Conservation (phyloP, 2,329 filamentous ascomycete genomes). For the Neocucurbitaria cava region DNA sequence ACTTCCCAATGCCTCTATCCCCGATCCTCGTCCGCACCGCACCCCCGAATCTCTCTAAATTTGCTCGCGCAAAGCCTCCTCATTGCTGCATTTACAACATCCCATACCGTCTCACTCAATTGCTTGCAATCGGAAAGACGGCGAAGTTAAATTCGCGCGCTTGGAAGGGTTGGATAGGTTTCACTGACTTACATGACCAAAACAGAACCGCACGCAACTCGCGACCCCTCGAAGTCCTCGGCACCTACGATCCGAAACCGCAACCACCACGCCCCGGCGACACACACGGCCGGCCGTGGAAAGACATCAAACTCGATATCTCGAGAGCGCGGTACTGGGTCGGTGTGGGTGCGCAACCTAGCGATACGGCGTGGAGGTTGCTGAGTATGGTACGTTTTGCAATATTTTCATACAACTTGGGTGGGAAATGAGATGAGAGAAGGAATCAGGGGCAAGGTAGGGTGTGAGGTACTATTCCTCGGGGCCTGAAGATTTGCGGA, state of each 20-base stretch:
- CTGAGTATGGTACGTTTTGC: conserved; percentile 71
- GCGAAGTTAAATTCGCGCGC: too few species aligned
- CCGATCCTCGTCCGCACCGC: too few species aligned
- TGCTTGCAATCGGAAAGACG: too few species aligned
- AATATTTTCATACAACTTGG: not conserved
- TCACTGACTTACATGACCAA: not conserved
- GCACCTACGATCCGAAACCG: conserved; percentile 68
- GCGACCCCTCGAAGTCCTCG: conserved; percentile 90
- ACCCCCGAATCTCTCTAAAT: too few species aligned
- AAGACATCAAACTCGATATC: conserved; percentile 88
- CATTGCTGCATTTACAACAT: too few species aligned
- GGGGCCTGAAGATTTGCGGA: too few species aligned
- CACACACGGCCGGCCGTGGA: conserved; percentile 71
- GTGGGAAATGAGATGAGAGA: not conserved
- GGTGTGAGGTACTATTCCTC: too few species aligned
- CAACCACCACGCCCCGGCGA: conserved; percentile 59
- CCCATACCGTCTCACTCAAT: too few species aligned
- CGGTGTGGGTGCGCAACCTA: conserved; percentile 94
- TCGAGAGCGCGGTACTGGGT: conserved; percentile 91
- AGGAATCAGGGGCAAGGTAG: not conserved
- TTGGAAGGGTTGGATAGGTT: too few species aligned
- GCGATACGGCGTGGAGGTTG: conserved; percentile 85
- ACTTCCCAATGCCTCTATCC: not conserved
- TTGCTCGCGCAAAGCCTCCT: not conserved
- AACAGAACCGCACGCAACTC: conserved; percentile 82